These are phyloP conservation scores for Teunomyces stri DNA, from an alignment of 805 yeast species.

Conservation along the genomic window DNA sequence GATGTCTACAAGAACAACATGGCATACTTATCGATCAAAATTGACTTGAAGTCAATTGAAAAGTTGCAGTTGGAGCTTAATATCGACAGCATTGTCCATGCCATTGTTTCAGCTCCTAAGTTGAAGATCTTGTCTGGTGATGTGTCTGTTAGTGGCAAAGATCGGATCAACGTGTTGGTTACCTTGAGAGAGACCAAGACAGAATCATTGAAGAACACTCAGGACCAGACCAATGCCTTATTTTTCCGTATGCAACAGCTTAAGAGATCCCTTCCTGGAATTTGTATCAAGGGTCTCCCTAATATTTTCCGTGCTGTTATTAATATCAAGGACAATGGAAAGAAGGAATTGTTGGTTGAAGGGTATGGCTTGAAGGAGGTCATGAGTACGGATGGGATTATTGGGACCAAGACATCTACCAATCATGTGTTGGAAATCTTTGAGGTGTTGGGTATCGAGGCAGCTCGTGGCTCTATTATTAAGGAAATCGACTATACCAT, in stretches of 20 bases:
- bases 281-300: slow-evolving; percentile 90
- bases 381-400: slow-evolving; percentile 96
- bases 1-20: slow-evolving; percentile 84
- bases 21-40: slow-evolving; percentile 76
- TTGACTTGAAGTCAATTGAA: slow-evolving; percentile 83
- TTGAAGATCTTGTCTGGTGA: slow-evolving; percentile 76
- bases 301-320: slow-evolving; percentile 95
- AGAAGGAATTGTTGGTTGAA: slow-evolving; percentile 90
- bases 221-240: slow-evolving; percentile 46
- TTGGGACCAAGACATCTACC: slow-evolving; percentile 82
- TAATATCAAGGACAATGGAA: slow-evolving; percentile 81
- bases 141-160: slow-evolving; percentile 63
- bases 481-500: slow-evolving; percentile 95
- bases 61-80: slow-evolving; percentile 85
- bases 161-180: slow-evolving; percentile 65
- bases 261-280: slow-evolving; percentile 78
- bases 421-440: slow-evolving; percentile 91
- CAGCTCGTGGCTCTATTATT: slow-evolving; percentile 91
- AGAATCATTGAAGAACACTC: slow-evolving; percentile 31
- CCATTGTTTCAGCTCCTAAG: slow-evolving; percentile 82
- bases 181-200: slow-evolving; percentile 36
- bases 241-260: slow-evolving; percentile 88
- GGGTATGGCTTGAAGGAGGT: slow-evolving; percentile 96
- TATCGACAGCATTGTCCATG: slow-evolving; percentile 80
- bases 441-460: slow-evolving; percentile 93